Base-by-base conservation (phyloP, 345 rosid species). In the Ceriops tagal region DNA sequence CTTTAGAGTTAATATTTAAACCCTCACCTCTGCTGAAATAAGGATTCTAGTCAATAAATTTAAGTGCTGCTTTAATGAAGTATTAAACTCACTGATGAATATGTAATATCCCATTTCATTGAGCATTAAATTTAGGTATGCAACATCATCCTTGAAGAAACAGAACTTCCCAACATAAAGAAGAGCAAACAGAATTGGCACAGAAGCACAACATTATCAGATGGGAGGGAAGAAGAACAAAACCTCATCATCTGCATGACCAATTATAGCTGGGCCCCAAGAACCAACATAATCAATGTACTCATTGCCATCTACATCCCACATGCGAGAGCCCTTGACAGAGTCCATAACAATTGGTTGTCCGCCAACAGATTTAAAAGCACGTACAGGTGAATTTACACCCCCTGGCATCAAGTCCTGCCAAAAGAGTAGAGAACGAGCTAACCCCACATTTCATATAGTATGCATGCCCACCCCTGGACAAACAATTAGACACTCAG, bases 251-350 rank as follows among this genome's bases (percentile, higher is more conserved):
- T 95, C 98, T 0, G 99, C 97, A 73, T 95, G 98, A 39, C 99
- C 99, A 59, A 95, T 89, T 24, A 95, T 92, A 10, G 99, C 97
- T 3, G 97, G 99, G 18, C 98, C 99, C 98, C 98, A 92, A 62
- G 98, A 92, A 55, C 99, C 98, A 60, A 90, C 98, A 64, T 92
- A 95, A 80, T 95, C 99, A 39, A 92, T 83, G 76, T 90, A 95
- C 81, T 89, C 92, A 30, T 95, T 95, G 35, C 99, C 98, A 85
- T 95, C 96, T 19, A 95, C 86, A 70, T 95, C 99, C 96, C 96
- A 83, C 92, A 92, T 90, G 64, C 67, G 87, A 57, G 93, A 90
- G 56, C 99, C 99, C 87, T 92, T 90, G 22, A 90, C 96, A 30
- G 96, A 84, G 81, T 96, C 99, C 5, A 96, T 69, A 69, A 92